Conservation (phyloP, 78 protist genomes). For the Cavenderia fasciculata region DNA sequence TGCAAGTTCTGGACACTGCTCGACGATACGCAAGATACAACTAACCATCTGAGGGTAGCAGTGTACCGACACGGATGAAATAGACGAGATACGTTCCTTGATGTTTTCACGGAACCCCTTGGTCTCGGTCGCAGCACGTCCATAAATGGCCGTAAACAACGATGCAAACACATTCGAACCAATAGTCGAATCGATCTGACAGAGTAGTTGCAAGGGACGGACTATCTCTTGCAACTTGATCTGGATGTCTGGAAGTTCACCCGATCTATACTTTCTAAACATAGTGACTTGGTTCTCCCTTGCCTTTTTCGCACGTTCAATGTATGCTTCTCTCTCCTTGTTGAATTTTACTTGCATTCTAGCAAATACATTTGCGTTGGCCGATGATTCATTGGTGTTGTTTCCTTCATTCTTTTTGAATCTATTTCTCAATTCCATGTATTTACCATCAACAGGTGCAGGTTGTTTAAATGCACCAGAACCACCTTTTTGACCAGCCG, state of each 20-base stretch:
- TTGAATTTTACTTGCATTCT: conserved; percentile 42
- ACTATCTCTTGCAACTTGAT: conserved; percentile 66
- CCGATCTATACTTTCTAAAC: conserved; percentile 80
- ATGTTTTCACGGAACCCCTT: neutral
- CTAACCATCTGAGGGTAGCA: conserved; percentile 7
- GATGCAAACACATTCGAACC: conserved; percentile 58
- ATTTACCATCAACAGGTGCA: neutral
- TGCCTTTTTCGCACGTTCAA: conserved; percentile 41
- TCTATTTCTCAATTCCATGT: conserved; percentile 26
- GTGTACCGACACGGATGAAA: neutral
- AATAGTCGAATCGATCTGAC: conserved; percentile 44
- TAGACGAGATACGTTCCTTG: conserved; percentile 12
- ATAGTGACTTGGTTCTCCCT: conserved; percentile 72
- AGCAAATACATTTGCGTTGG: conserved; percentile 45
- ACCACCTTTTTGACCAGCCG: neutral
- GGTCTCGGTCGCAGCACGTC: neutral
- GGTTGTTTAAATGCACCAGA: neutral
- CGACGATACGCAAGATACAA: conserved; percentile 22
- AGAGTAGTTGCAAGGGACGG: conserved; percentile 56
- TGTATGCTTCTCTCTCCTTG: conserved; percentile 12
- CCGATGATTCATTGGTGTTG: neutral
- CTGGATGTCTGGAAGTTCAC: conserved; percentile 88
- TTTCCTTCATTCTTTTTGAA: conserved; percentile 33
- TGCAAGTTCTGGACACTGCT: conserved; percentile 57
- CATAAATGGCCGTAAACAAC: conserved; percentile 44